phyloP scores from a whole-genome alignment of 148 eudicot species.

The Talinum fruticosum region DNA sequence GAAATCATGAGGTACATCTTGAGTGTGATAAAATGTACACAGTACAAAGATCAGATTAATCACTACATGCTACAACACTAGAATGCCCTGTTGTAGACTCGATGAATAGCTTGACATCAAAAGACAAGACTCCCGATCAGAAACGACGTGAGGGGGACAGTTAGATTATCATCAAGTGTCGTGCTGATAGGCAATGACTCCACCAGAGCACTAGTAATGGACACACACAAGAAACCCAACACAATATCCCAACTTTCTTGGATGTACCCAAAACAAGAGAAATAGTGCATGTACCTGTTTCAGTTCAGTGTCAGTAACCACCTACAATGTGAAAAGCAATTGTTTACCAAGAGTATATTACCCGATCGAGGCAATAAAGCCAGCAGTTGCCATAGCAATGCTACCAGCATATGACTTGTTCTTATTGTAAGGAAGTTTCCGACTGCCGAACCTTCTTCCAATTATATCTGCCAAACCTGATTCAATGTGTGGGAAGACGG shows the following conservation, averaged over 20 bases:
- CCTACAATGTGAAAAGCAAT: not conserved
- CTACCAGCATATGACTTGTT: conserved; percentile 74
- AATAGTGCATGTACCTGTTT: conserved; percentile 81
- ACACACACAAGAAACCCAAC: conserved; percentile 55
- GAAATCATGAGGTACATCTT: not conserved
- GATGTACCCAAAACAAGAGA: conserved; percentile 65
- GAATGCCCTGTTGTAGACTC: not conserved
- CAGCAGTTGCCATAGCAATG: conserved; percentile 74
- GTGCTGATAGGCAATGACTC: conserved; percentile 86
- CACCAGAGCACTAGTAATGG: conserved; percentile 61
- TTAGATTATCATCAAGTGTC: conserved; percentile 74
- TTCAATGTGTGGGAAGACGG: conserved; percentile 17
- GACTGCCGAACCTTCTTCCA: conserved; percentile 66
- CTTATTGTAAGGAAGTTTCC: conserved; percentile 65
- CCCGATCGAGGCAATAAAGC: conserved; percentile 75
- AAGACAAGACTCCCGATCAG: conserved; percentile 63
- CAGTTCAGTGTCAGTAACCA: conserved; percentile 18
- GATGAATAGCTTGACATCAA: conserved; percentile 25
- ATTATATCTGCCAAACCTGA: conserved; percentile 85
- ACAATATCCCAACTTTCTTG: conserved; percentile 57
- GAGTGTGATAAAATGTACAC: not conserved
- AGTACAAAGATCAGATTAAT: not conserved
- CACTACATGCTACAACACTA: conserved; percentile 1
- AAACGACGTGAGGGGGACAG: conserved; percentile 64
- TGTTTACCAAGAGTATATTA: conserved; percentile 21